Evolutionary conservation across 106 monocot species (phyloP).

Genomic region (Dioscorea zingiberensis): DNA sequence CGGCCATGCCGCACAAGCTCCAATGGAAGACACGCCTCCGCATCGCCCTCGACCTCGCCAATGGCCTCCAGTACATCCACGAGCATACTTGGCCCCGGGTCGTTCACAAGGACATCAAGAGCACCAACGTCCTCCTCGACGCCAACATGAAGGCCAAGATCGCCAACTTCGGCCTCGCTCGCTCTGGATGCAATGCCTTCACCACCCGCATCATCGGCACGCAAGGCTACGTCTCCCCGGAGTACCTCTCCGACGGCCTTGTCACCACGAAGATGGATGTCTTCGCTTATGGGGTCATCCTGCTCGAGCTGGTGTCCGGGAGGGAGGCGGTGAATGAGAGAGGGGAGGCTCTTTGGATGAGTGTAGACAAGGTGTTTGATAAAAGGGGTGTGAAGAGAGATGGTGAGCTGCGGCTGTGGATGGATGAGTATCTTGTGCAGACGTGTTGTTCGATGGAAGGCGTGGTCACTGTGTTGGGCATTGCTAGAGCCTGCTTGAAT

Average conservation of each 20-base stretch:
- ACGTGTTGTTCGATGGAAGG: conserved; percentile 33
- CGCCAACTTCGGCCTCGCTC: conserved; percentile 85
- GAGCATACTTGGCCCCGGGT: conserved; percentile 89
- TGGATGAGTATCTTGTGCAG: conserved; percentile 44
- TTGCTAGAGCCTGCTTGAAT: conserved; percentile 59
- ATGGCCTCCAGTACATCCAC: conserved; percentile 93
- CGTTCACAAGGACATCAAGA: conserved; percentile 88
- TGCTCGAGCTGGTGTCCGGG: conserved; percentile 76
- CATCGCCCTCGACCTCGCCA: conserved; percentile 66
- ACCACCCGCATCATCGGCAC: conserved; percentile 79
- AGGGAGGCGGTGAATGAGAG: conserved; percentile 33
- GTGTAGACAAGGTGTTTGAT: conserved; percentile 30
- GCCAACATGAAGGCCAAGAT: conserved; percentile 61
- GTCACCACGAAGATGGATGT: conserved; percentile 86
- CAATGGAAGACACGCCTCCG: conserved; percentile 62
- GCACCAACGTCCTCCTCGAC: conserved; percentile 73
- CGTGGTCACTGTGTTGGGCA: conserved; percentile 31
- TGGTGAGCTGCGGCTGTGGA: conserved; percentile 35
- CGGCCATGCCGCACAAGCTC: conserved; percentile 15
- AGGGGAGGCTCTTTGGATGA: conserved; percentile 53
- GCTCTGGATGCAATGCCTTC: conserved; percentile 66
- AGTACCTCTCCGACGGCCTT: conserved; percentile 63
- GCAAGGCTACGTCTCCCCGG: conserved; percentile 74
- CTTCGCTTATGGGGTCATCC: conserved; percentile 76
- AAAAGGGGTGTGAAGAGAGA: conserved; percentile 13